Conservation (phyloP, 352 stramenopile genomes). For the Phytopythium ostracodes region DNA sequence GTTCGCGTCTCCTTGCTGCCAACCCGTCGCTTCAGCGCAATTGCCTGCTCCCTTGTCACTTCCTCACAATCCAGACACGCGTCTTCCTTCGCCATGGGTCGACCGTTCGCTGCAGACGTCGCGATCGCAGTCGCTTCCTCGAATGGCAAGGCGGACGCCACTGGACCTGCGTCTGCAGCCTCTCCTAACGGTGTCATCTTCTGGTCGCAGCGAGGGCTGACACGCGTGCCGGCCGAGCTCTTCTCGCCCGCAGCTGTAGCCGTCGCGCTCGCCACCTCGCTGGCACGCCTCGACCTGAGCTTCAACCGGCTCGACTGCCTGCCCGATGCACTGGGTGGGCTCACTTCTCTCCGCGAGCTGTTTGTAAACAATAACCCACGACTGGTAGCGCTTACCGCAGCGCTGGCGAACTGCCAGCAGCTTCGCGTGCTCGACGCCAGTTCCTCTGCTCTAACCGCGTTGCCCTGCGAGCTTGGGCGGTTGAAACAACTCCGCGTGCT, state of each 20-base stretch:
- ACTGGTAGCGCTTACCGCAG: conserved; percentile 40
- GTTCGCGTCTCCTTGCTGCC: neutral
- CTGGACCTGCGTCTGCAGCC: neutral
- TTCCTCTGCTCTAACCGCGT: conserved; percentile 44
- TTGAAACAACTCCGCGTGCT: conserved; percentile 61
- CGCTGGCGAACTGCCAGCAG: conserved; percentile 56
- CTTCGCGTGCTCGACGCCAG: conserved; percentile 76
- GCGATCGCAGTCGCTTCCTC: conserved; percentile 27
- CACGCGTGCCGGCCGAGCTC: conserved; percentile 32
- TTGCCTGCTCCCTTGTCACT: neutral
- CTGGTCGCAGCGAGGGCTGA: conserved; percentile 35
- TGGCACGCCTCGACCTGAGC: conserved; percentile 78
- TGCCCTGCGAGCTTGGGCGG: conserved; percentile 67
- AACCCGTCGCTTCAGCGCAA: neutral
- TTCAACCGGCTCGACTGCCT: conserved; percentile 70
- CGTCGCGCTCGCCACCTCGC: conserved; percentile 21
- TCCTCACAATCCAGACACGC: neutral
- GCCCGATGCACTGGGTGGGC: conserved; percentile 44
- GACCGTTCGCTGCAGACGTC: conserved; percentile 43
- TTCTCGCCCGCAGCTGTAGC: conserved; percentile 17
- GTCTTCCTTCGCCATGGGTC: conserved; percentile 14
- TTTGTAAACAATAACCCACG: conserved; percentile 85
- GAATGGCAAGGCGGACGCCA: neutral
- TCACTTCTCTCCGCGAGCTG: conserved; percentile 65
- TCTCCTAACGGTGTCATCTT: neutral